Evolutionary conservation across 225 moss, liverwort and hornwort species (phyloP).

Genomic region (Pseudoscleropodium purum): DNA sequence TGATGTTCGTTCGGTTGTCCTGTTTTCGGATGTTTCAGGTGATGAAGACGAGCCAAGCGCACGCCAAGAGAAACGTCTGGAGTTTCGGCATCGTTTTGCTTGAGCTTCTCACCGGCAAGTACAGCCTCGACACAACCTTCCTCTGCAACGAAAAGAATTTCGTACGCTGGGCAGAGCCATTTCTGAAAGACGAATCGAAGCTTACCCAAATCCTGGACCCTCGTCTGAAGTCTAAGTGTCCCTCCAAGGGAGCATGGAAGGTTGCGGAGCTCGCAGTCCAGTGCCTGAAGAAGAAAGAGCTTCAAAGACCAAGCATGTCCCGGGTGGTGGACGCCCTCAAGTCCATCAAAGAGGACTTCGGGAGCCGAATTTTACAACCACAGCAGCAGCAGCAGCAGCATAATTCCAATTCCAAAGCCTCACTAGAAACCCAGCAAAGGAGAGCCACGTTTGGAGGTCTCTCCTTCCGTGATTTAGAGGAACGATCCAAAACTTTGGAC

Average conservation of each 20-base stretch:
- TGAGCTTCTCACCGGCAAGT: slow-evolving; percentile 44
- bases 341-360: slow-evolving; percentile 7
- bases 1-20: neutral
- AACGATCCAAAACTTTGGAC: neutral
- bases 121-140: slow-evolving; percentile 1
- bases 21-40: neutral
- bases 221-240: slow-evolving; percentile 14
- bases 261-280: slow-evolving; percentile 15
- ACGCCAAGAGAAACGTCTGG: slow-evolving; percentile 30
- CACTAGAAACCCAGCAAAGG: neutral
- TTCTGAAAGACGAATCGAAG: slow-evolving; percentile 18
- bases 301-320: slow-evolving; percentile 22
- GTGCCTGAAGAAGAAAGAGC: slow-evolving; percentile 15
- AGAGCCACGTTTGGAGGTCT: neutral
- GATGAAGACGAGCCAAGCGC: slow-evolving; percentile 22
- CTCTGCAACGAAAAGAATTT: slow-evolving; percentile 13
- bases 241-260: slow-evolving; percentile 4
- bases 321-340: slow-evolving; percentile 13
- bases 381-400: neutral
- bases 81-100: slow-evolving; percentile 31
- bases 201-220: slow-evolving; percentile 20
- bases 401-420: neutral
- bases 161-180: slow-evolving; percentile 19
- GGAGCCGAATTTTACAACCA: neutral
- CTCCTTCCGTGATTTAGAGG: neutral